Evolutionary conservation across 2,329 filamentous ascomycete genomes (phyloP), one percentile per base, ranked within the genome.

Genomic region (Huntiella decipiens): DNA sequence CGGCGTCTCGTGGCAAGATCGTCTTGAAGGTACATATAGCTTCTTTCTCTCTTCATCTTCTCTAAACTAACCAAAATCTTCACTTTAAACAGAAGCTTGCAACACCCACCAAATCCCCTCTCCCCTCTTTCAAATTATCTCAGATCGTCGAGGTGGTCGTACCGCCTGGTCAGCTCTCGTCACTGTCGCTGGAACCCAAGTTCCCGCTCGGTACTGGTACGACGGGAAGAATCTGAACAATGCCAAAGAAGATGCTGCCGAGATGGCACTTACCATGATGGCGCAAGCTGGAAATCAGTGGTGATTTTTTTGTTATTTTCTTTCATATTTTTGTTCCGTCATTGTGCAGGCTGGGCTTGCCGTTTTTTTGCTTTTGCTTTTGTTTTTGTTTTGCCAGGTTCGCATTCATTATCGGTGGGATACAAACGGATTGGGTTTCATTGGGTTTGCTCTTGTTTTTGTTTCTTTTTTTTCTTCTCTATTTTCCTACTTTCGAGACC

Each of bases 111-210:
- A 73, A 50, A 57, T 74, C 36, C 59, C 63, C 38, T 60, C 65
- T 42, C 79, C 79, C 5, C 62, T 72, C 45, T 86, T 78, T 58
- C 74, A 79, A 56, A 74, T 82, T 54, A 71, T 82, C 44, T 85
- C 81, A 54, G 81, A 85, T 60, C 73, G 79, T 58, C 71, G 80
- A 71, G 79, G 85, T 54, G 85, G 85, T 53, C 82, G 86, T 55
- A 94, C 86, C 49, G 86, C 86, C 48, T 94, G 86, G 86, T 88
- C 84, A 48, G 82, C 79, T 65, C 72, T 71, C 49, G 84, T 93
- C 49, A 75, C 68, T n/a, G 72, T 93, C 48, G 67, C 73, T 54
- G 78, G 77, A 45, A 64, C 70, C 43, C 69, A 64, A 40, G 70
- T 83, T 55, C 59, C 70, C n/a, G 85, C 85, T 40, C 74, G 84